Evolutionary conservation across 2,329 filamentous ascomycete genomes (phyloP).

Genomic region (Xylariaceae sp.): DNA sequence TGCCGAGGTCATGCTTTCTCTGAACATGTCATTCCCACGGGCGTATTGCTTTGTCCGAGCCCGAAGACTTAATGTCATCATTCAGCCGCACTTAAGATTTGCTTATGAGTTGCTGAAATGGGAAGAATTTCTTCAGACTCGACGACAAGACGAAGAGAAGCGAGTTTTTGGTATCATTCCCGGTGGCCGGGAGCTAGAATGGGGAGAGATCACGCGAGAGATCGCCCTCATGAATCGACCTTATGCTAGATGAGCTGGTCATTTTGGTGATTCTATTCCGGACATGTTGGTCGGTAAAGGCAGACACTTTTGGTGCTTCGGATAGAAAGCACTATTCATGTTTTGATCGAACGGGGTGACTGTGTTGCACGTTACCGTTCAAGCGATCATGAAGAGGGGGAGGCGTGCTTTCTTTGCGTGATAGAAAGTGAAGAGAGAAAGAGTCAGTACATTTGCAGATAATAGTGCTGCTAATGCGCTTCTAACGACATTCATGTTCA

Average conservation of each 20-base stretch:
- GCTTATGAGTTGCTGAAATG: slow-evolving; percentile 93
- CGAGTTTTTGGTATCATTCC: slow-evolving; percentile 25
- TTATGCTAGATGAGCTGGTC: slow-evolving; percentile 61
- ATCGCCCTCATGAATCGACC: slow-evolving; percentile 95
- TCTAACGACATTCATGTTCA: too few relatives aligned
- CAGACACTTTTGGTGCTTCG: slow-evolving; percentile 1
- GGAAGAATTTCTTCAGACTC: slow-evolving; percentile 71
- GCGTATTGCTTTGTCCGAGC: slow-evolving; percentile 97
- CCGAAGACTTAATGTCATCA: slow-evolving; percentile 90
- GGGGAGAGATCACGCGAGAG: slow-evolving; percentile 81
- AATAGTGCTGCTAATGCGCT: too few relatives aligned
- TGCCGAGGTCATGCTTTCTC: slow-evolving; percentile 89
- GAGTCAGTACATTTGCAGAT: too few relatives aligned
- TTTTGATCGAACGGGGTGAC: too few relatives aligned
- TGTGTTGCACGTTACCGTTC: too few relatives aligned
- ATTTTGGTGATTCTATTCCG: neutral
- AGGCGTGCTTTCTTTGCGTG: too few relatives aligned
- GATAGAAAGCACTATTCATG: too few relatives aligned
- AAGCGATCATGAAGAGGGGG: too few relatives aligned
- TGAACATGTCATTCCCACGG: slow-evolving; percentile 77
- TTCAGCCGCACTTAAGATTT: slow-evolving; percentile 93
- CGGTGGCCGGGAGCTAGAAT: slow-evolving; percentile 78
- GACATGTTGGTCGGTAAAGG: neutral
- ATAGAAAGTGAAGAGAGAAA: too few relatives aligned
- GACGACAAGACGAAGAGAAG: slow-evolving; percentile 44